Evolutionary conservation across 352 stramenopile species (phyloP), one percentile per base, ranked within the genome.

Genomic region (Globisporangium cederbergense): DNA sequence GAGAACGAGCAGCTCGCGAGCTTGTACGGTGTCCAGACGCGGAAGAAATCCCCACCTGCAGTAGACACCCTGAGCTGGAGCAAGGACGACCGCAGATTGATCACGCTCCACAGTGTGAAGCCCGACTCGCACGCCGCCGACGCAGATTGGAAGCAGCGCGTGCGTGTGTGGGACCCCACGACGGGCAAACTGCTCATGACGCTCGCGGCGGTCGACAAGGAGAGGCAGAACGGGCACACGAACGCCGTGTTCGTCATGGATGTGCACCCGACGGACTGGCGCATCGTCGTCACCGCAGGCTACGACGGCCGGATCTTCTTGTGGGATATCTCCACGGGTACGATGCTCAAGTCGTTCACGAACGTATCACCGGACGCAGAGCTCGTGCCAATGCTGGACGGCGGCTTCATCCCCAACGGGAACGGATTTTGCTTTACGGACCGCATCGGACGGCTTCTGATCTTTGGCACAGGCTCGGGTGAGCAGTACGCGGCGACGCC

Each of bases 261-360:
- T 49, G 73, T 81, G 7, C 89, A 97, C 59, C 89, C 89, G 18
- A 83, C 60, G 0, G 79, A 95, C 64, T 86, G 77, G 75, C 73
- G 74, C 30, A 83, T 97, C 40, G 62, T 94, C 14, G 71, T 96
- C 20, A 96, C 86, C 16, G 87, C 79, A 52, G 89, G 89, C 4
- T 90, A 96, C 56, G 89, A 97, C 63, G 84, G 86, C 1, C 81
- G 85, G 14, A 77, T 97, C 13, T 90, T 86, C 42, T 63, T 96
- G 36, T 97, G 89, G 89, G 83, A 96, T 67, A 91, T 96, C 18
- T 78, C 83, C 8, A 78, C 76, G 0, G 86, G 84, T 7, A 68
- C 70, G 43, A 78, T 90, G 65, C 60, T 93, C 38, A 86, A 88
- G 54, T 73, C 73, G 1, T 91, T 86, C 50, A 76, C 65, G 25